A percentile compares a stretch with the other conserved stretches of the same genome.
These are phyloP conservation scores for Paxillus ammoniavirescens DNA, from an alignment of 768 basidiomycete genomes.

Conservation along the genomic window DNA sequence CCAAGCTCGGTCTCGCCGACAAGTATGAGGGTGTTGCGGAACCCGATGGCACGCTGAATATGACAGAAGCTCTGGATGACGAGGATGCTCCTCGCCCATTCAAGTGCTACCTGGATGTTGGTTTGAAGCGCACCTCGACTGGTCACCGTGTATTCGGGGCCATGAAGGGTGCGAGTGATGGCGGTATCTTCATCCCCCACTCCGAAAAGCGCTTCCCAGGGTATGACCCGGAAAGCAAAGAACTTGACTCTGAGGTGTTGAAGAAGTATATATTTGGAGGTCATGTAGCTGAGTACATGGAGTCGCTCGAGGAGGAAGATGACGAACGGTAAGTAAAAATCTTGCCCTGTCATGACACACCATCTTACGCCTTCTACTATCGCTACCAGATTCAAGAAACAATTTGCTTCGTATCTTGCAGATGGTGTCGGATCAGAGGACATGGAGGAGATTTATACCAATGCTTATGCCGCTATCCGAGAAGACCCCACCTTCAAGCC, in stretches of 20 bases:
- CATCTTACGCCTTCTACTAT: slow-evolving; percentile 5
- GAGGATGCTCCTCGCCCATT: slow-evolving; percentile 98
- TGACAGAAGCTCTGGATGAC: slow-evolving; percentile 85
- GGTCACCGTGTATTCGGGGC: slow-evolving; percentile 98
- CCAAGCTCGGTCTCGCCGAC: slow-evolving; percentile 94
- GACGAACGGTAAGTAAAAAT: slow-evolving; percentile 73
- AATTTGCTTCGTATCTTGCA: slow-evolving; percentile 92
- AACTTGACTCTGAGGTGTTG: slow-evolving; percentile 89
- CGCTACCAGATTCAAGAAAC: slow-evolving; percentile 84
- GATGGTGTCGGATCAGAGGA: slow-evolving; percentile 95
- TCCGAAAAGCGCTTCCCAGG: slow-evolving; percentile 98
- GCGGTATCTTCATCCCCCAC: slow-evolving; percentile 97
- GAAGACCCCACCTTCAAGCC: slow-evolving; percentile 91
- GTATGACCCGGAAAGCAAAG: slow-evolving; percentile 89
- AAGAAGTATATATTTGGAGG: slow-evolving; percentile 98
- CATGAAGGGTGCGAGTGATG: slow-evolving; percentile 97
- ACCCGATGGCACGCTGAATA: slow-evolving; percentile 79
- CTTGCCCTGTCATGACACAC: background rate
- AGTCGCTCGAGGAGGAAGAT: slow-evolving; percentile 98
- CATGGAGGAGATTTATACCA: slow-evolving; percentile 93
- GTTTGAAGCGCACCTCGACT: slow-evolving; percentile 95
- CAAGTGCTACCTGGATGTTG: slow-evolving; percentile 98
- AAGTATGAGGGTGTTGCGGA: slow-evolving; percentile 95
- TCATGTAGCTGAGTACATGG: slow-evolving; percentile 99
- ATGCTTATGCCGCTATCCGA: slow-evolving; percentile 93